Evolutionary conservation across 371 early-diverging fungal species (phyloP), one percentile per base, ranked within the genome.

Genomic region (Blastocladiella emersonii): DNA sequence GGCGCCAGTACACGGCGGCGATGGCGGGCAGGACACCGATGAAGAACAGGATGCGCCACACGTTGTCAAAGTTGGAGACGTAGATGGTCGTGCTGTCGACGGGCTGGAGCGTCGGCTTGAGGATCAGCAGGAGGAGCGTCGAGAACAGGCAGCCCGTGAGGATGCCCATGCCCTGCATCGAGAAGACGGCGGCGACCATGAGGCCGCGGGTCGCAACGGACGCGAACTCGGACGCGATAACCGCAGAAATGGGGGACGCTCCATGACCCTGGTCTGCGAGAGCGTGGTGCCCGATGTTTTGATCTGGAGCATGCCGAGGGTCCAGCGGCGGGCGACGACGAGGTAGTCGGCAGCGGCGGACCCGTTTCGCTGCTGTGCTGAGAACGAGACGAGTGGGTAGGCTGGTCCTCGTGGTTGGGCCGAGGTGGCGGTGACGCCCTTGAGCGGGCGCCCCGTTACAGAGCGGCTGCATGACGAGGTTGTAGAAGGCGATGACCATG

Each of bases 81-180:
- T 51, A 51, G 21, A 51, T 4, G 30, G 53, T 15, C 13, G 27
- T 19, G 15, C 66, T 72, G 30, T 72, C 71, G 68, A 92, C 78
- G 19, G 66, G 73, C 30, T 72, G 71, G 68, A 92, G 79, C 34
- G 71, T 71, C 56, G 68, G 41, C 74, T 86, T 85, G 79, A 86
- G 86, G 48, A 76, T 76, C n/a, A 84, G 81, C 32, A 94, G 75
- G 21, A 76, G 69, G 34, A 86, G 67, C 21, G 90, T 70, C 27
- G 85, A 78, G 34, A 88, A 85, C 30, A 91, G 71, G 25, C 86
- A 82, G 43, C 90, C 88, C 44, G 86, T 75, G 59, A 93, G 71
- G 67, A 89, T 87, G 43, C 94, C 94, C 62, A 92, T 76, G 48
- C 92, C 94, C 73, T 92, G 93, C 91, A 92, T 92, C 60, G 91